Base-by-base conservation (phyloP, 2,329 filamentous ascomycete genomes). In the Sporothrix brunneoviolacea region DNA sequence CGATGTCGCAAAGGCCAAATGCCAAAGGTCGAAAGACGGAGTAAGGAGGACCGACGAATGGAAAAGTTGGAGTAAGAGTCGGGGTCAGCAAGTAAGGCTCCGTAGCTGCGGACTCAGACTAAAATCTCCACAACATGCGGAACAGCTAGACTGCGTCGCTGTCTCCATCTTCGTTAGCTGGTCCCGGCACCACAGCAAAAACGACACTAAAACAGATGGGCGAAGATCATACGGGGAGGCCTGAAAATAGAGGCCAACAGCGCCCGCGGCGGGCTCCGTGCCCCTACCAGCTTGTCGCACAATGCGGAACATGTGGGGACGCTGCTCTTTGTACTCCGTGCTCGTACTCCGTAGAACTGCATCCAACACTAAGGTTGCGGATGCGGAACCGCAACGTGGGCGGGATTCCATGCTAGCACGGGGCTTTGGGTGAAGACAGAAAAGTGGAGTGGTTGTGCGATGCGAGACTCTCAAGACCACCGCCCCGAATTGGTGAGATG, bases 361-460 rank as follows among this genome's bases (percentile, higher is more conserved):
- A 46, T 28, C 6, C 24, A 28, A 9, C 42, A 45, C 32, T 37
- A 46, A 19, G 43, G 6, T 45, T 46, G 44, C 44, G 22, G 44
- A 38, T 47, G 44, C 44, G 44, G 44, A 47, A 47, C 44, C 44
- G 44, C 44, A 47, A 32, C 44, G 44, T 47, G 44, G 44, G 28
- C 35, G 24, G 38, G 24, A 38, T 32, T 40, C 40, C 32, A 35
- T 35, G 32, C 32, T 13, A 16, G 32, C 32, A 16, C 40, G 45
- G 36, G 42, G 28, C n/a, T n/a, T n/a, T n/a, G n/a, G n/a, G n/a
- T n/a, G 45, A 40, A 6, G 9, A 24, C 16, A 24, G 37, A 24
- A 22, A 48, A 33, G 45, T 33, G 37, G 37, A 33, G 4, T 27
- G 37, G 41, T 40, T 21, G 19, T 37, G 35, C 18, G 28, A 15